Evolutionary conservation across 2,329 filamentous ascomycete genomes (phyloP).

Genomic region (Botryotinia narcissicola): DNA sequence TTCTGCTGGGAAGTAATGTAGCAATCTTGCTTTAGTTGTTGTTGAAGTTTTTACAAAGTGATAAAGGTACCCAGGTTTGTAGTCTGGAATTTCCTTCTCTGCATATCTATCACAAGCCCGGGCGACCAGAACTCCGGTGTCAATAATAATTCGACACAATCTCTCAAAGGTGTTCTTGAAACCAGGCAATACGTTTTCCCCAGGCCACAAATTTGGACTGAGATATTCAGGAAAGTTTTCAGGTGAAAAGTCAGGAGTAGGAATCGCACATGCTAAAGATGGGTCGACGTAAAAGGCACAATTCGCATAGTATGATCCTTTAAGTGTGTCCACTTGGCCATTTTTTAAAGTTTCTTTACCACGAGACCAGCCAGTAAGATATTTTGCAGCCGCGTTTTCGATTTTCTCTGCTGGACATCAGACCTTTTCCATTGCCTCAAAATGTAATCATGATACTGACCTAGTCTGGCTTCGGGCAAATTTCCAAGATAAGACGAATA

Average conservation of each 20-base stretch:
- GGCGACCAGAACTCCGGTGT: constrained; percentile 84
- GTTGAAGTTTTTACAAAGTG: constrained; percentile 80
- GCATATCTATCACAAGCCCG: constrained; percentile 88
- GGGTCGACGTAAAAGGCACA: constrained; percentile 73
- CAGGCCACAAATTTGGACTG: constrained; percentile 85
- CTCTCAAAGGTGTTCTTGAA: constrained; percentile 72
- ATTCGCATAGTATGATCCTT: constrained; percentile 83
- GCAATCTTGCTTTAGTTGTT: constrained; percentile 84
- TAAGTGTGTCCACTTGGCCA: constrained; percentile 74
- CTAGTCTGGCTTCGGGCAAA: constrained; percentile 67
- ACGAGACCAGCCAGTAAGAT: constrained; percentile 72
- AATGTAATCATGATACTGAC: constrained; percentile 45
- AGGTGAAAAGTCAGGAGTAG: constrained; percentile 55
- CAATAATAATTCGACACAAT: constrained; percentile 82
- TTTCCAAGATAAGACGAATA: constrained; percentile 89
- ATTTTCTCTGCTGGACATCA: constrained; percentile 47
- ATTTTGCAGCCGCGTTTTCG: constrained; percentile 60
- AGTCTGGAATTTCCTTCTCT: constrained; percentile 71
- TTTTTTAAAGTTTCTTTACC: constrained; percentile 80
- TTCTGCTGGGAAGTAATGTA: constrained; percentile 84
- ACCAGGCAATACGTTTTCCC: constrained; percentile 64
- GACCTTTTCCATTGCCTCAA: constrained; percentile 17
- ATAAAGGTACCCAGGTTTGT: constrained; percentile 77
- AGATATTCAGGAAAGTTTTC: constrained; percentile 83
- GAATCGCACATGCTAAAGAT: constrained; percentile 58